Evolutionary conservation across 345 rosid genomes (phyloP).

Genomic region (Camelina hispida): DNA sequence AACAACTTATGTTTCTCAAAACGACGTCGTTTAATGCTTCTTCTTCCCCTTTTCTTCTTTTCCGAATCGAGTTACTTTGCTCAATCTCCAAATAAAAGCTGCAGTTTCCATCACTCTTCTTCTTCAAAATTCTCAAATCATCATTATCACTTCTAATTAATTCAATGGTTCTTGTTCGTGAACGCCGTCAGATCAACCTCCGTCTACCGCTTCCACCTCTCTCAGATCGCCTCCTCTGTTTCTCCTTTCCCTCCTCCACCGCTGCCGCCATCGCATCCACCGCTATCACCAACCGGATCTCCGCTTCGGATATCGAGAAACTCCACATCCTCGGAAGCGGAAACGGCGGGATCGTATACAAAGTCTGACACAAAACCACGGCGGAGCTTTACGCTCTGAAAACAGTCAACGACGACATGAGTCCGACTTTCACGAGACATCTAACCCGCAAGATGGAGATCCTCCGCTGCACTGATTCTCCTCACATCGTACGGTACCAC

Average conservation of each 20-base stretch:
- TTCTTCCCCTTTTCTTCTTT: too few species aligned
- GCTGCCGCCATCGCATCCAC: neutral
- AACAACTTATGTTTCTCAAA: too few species aligned
- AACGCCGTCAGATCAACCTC: slow-evolving; percentile 19
- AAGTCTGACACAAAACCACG: slow-evolving; percentile 59
- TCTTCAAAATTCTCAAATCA: neutral
- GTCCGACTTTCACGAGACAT: slow-evolving; percentile 57
- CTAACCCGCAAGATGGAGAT: slow-evolving; percentile 66
- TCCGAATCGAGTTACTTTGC: too few species aligned
- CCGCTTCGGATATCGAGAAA: slow-evolving; percentile 57
- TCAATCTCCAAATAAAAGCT: slow-evolving; percentile 14
- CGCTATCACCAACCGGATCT: slow-evolving; percentile 33
- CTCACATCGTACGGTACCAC: slow-evolving; percentile 59
- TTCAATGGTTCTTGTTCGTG: slow-evolving; percentile 30
- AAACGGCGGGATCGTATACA: slow-evolving; percentile 77
- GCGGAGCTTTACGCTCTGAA: slow-evolving; percentile 67
- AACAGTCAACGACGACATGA: slow-evolving; percentile 56
- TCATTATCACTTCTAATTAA: neutral
- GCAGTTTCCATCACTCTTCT: slow-evolving; percentile 5
- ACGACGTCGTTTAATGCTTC: too few species aligned
- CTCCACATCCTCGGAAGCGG: slow-evolving; percentile 71
- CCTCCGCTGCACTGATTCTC: slow-evolving; percentile 72
- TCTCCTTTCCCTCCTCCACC: slow-evolving; percentile 42
- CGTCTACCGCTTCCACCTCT: slow-evolving; percentile 50
- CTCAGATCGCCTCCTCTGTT: slow-evolving; percentile 58